Evolutionary conservation across 441 rosid genomes (phyloP), one percentile per base, ranked within the genome.

Genomic region (Populus hybrid): DNA sequence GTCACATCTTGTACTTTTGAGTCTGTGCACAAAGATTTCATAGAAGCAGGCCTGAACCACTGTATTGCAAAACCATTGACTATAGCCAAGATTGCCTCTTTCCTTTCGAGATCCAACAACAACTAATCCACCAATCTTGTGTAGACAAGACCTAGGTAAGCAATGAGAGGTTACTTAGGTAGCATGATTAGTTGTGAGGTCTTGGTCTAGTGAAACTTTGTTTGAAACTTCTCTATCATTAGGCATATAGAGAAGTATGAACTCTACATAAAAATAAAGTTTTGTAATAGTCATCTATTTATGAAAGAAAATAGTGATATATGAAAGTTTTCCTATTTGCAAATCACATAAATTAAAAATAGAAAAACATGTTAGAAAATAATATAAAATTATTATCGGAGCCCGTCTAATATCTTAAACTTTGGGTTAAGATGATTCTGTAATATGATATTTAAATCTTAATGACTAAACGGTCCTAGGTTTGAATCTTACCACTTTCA

Each of bases 1-100:
- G 87, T 92, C 21, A 88, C 90, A 7, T 82, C 87, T 16, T 69
- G 63, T 20, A 42, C 21, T 28, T 3, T 24, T 4, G 81, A 77
- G 23, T 28, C 65, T 8, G 84, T 84, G 71, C 40, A 9, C 28
- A 66, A 28, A 21, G 79, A 50, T 68, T 91, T 87, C 79, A 80
- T 80, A 83, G 90, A 79, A 11, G 86, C 93, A 7, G 93, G 94
- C 1, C 78, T 89, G 20, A 75, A 91, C 65, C 82, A 79, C 10
- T 91, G 89, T 78, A 75, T 81, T 26, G 83, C 30, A 1, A 91
- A 92, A 74, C 94, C 94, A 9, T 81, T 92, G 64, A 81, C 82
- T 67, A 1, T 75, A 16, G 81, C 77, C 14, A 85, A 78, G 32
- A 57, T 89, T 57, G 38, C 32, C 30, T 53, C 81, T 28, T 69